These are phyloP conservation scores for Chlorella sp. DNA, from an alignment of 139 green algal genomes.

Conservation along the genomic window DNA sequence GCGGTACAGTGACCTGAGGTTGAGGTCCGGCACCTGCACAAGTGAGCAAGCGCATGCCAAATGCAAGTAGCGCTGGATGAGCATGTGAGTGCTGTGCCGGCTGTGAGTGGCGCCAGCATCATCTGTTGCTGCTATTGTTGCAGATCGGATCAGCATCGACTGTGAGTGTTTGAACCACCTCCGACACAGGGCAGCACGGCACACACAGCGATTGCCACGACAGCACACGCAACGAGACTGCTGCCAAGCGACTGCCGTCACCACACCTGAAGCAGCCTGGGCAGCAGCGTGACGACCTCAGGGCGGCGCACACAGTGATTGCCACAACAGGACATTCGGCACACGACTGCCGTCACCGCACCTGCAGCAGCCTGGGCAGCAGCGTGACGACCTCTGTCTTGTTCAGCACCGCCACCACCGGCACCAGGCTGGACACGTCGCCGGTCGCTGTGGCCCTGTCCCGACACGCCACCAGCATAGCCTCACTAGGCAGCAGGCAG, in stretches of 20 bases:
- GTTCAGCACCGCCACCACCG: conserved; percentile 11
- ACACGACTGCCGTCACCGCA: neutral
- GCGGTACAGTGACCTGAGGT: conserved; percentile 13
- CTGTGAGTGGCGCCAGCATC: too few relatives aligned
- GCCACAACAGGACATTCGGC: neutral
- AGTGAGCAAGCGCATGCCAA: too few relatives aligned
- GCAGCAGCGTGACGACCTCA: conserved; percentile 16
- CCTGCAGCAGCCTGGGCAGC: conserved; percentile 18
- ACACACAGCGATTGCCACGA: neutral
- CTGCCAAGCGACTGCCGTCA: neutral
- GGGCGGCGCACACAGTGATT: neutral
- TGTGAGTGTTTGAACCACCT: too few relatives aligned
- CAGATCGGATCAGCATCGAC: too few relatives aligned
- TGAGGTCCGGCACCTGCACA: neutral
- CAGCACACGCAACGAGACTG: neutral
- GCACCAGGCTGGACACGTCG: conserved; percentile 7
- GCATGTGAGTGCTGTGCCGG: too few relatives aligned
- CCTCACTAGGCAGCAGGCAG: neutral
- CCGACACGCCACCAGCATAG: conserved; percentile 7
- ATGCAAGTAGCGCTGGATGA: too few relatives aligned
- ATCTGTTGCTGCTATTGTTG: too few relatives aligned
- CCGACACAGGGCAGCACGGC: neutral
- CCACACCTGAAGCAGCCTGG: conserved; percentile 16
- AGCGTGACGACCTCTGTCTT: conserved; percentile 11
- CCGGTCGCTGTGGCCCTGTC: neutral